These are phyloP conservation scores for Penicillium griseofulvum DNA, from an alignment of 2,329 filamentous ascomycete species.

Conservation along the genomic window DNA sequence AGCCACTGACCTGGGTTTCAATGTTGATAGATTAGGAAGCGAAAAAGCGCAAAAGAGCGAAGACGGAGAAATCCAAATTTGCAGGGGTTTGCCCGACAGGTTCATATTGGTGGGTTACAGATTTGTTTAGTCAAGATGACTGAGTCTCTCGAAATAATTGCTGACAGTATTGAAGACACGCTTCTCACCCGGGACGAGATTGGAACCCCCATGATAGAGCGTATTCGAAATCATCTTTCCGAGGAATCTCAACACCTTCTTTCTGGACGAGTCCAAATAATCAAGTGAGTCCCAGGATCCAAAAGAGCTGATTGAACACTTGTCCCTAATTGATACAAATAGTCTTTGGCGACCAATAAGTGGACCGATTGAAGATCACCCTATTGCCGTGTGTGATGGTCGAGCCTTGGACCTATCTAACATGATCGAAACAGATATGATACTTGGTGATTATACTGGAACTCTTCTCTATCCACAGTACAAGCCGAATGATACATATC, in stretches of 20 bases:
- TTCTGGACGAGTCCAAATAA: conserved; percentile 9
- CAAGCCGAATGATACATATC: no score
- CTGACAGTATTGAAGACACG: conserved; percentile 1
- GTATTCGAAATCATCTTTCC: conserved; percentile 11
- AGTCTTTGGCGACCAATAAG: conserved; percentile 4
- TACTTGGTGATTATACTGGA: conserved; percentile 8
- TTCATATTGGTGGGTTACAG: conserved; percentile 5
- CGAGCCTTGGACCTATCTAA: not conserved
- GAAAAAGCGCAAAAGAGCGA: conserved; percentile 11
- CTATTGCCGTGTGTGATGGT: conserved; percentile 9
- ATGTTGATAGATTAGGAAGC: conserved; percentile 5
- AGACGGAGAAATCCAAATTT: conserved; percentile 3
- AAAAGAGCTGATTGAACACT: no score
- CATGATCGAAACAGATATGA: conserved; percentile 10
- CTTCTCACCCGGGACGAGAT: conserved; percentile 5
- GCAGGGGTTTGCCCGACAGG: conserved; percentile 4
- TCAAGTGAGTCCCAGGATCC: conserved; percentile 4
- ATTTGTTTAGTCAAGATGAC: not conserved
- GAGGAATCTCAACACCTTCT: conserved; percentile 7
- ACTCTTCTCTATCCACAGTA: conserved; percentile 6
- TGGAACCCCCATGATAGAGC: conserved; percentile 6
- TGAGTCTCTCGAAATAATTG: no score
- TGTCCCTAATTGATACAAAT: no score
- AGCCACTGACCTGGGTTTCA: no score
- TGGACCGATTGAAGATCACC: conserved; percentile 8